These are phyloP conservation scores for Penicillium coffeae DNA, from an alignment of 495 filamentous ascomycete genomes.

Conservation along the genomic window DNA sequence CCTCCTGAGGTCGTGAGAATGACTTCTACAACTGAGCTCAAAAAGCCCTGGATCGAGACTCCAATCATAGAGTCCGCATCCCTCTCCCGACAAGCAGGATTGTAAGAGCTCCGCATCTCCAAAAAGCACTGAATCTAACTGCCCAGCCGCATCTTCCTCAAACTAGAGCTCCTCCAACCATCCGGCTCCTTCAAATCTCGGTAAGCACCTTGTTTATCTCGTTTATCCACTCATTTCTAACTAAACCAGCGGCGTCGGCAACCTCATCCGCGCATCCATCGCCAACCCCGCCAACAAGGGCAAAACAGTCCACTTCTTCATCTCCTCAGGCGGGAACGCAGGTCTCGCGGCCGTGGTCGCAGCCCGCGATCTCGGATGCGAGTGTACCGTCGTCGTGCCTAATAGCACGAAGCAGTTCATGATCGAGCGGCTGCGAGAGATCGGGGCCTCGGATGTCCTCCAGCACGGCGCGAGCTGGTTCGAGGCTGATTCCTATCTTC, in stretches of 20 bases:
- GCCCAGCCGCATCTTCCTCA: constrained; percentile 72
- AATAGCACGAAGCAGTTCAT: constrained; percentile 60
- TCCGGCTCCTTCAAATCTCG: constrained; percentile 91
- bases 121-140: constrained; percentile 8
- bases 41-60: constrained; percentile 63
- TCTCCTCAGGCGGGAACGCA: constrained; percentile 81
- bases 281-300: constrained; percentile 27
- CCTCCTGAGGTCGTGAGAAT: too few species aligned
- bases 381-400: constrained; percentile 77
- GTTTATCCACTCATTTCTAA: not conserved
- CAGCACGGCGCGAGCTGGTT: constrained; percentile 70
- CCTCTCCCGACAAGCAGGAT: constrained; percentile 66
- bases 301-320: constrained; percentile 69
- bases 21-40: constrained; percentile 2
- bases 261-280: constrained; percentile 59
- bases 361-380: constrained; percentile 54
- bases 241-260: constrained; percentile 67
- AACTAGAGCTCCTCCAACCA: constrained; percentile 86
- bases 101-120: constrained; percentile 41
- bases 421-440: constrained; percentile 62
- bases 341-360: constrained; percentile 86
- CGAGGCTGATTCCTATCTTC: constrained; percentile 70
- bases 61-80: constrained; percentile 64
- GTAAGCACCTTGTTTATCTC: constrained; percentile 23
- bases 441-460: constrained; percentile 64